phyloP scores from a whole-genome alignment of 1,139 yeast genomes.

The Suhomyces bolitotheri region DNA sequence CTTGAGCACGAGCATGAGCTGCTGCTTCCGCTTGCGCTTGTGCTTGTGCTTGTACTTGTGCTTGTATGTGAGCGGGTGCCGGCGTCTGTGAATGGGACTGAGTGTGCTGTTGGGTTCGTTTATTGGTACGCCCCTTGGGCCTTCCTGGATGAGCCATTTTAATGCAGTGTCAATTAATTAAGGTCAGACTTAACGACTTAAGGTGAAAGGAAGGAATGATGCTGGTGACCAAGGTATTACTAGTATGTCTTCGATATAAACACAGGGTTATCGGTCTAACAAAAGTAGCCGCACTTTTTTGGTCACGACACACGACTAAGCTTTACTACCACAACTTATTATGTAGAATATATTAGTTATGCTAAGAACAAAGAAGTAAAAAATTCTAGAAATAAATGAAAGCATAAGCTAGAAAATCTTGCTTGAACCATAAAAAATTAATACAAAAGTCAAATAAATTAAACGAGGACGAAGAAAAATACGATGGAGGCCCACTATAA shows the following conservation, averaged over 20 bases:
- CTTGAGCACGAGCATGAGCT: constrained; percentile 21
- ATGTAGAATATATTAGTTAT: not conserved
- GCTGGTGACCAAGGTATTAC: too few species aligned
- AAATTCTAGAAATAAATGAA: constrained; percentile 5
- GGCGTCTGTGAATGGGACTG: constrained; percentile 22
- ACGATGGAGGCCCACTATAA: constrained; percentile 37
- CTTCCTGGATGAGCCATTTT: constrained; percentile 44
- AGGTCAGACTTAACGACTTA: too few species aligned
- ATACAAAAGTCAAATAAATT: constrained; percentile 4
- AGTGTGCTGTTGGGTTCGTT: constrained; percentile 21
- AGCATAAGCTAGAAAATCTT: constrained; percentile 1
- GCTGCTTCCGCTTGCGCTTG: constrained; percentile 20
- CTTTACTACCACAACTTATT: too few species aligned
- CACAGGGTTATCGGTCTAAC: not conserved
- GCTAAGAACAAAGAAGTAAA: constrained; percentile 1
- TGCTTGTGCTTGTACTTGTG: constrained; percentile 15
- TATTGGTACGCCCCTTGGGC: constrained; percentile 35
- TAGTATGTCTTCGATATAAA: too few species aligned
- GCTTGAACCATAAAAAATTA: constrained; percentile 6
- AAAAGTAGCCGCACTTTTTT: not conserved
- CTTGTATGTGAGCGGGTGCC: constrained; percentile 20
- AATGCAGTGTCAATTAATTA: not conserved
- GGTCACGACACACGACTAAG: not conserved
- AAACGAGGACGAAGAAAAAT: constrained; percentile 1
- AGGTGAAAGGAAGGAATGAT: too few species aligned